These are phyloP conservation scores for Puccinia novopanici DNA, from an alignment of 1,284 basidiomycete species.

Conservation along the genomic window DNA sequence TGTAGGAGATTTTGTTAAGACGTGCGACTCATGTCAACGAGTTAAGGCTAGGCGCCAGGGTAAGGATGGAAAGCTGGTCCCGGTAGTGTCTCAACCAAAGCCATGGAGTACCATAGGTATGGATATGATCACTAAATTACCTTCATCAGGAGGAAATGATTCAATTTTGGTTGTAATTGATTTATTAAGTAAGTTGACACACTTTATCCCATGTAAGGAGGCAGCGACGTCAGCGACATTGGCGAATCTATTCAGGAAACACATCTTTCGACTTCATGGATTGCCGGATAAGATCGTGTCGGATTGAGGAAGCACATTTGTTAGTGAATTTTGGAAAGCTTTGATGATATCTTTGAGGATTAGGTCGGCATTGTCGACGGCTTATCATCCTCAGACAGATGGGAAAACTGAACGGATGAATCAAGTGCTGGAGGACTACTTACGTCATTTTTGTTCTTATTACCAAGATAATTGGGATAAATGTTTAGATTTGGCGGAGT, in stretches of 20 bases:
- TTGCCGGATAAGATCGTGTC: constrained; percentile 3
- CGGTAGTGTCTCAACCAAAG: neutral
- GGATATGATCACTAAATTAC: constrained; percentile 64
- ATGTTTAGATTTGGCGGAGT: constrained; percentile 7
- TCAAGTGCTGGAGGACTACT: too few relatives aligned
- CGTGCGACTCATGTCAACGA: constrained; percentile 15
- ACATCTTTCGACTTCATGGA: constrained; percentile 2
- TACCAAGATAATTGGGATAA: too few relatives aligned
- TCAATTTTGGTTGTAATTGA: too few relatives aligned
- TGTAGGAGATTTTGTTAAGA: neutral
- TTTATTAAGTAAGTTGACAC: too few relatives aligned
- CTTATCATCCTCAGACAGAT: constrained; percentile 3
- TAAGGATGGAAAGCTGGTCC: neutral
- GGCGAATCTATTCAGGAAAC: neutral
- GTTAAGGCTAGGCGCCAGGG: neutral
- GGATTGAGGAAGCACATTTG: constrained; percentile 8
- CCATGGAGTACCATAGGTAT: constrained; percentile 62
- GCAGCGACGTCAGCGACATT: neutral
- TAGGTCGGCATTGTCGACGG: neutral
- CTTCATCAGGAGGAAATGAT: too few relatives aligned
- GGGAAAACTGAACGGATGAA: too few relatives aligned
- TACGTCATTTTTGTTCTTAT: too few relatives aligned
- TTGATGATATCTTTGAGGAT: constrained; percentile 1
- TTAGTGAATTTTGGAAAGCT: neutral
- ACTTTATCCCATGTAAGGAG: too few relatives aligned